Base-by-base conservation (phyloP, 306 rosid genomes). In the Styphnolobium japonicum region DNA sequence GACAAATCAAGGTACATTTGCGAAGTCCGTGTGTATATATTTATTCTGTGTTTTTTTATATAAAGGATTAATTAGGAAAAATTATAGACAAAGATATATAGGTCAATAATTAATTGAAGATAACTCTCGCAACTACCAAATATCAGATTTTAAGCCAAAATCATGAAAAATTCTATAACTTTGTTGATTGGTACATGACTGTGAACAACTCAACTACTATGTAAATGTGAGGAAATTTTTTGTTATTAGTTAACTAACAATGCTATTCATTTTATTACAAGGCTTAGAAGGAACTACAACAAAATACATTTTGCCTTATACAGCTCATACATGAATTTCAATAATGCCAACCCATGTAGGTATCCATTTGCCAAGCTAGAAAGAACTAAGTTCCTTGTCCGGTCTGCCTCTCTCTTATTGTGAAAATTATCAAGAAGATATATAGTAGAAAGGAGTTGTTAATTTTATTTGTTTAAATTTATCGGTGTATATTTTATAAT, bases 311-410 rank as follows among this genome's bases (percentile, higher is more conserved):
- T 45, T 11, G 42, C 19, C 10, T 7, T 25, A 61, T 76, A 62
- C 80, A 62, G 39, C 80, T 46, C 63, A 62, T 31, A 16, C 21
- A 65, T 77, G 62, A 52, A 22, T 40, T 61, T 52, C 74, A 64
- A 77, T 75, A 18, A 61, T 77, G 55, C 6, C 33, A 27, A 39
- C 6, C 57, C 5, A 11, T 39, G 56, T 22, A 19, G 5, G 33
- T 66, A 10, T 53, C 33, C 42, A 63, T 12, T 0, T 29, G 49
- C 61, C 80, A 72, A 80, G 14, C 65, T 51, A 39, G 40, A 80
- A 63, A 63, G 79, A 63, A 18, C 51, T 14, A 1, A 29, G 21
- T 62, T 80, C 52, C 16, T 63, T 73, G 61, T 37, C 55, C 55
- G 10, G 43, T 71, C 40, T 45, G 42, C 33, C 46, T 23, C n/a